Conservation (phyloP, 192 early-diverging fungal species). For the Backusella tuberculispora region DNA sequence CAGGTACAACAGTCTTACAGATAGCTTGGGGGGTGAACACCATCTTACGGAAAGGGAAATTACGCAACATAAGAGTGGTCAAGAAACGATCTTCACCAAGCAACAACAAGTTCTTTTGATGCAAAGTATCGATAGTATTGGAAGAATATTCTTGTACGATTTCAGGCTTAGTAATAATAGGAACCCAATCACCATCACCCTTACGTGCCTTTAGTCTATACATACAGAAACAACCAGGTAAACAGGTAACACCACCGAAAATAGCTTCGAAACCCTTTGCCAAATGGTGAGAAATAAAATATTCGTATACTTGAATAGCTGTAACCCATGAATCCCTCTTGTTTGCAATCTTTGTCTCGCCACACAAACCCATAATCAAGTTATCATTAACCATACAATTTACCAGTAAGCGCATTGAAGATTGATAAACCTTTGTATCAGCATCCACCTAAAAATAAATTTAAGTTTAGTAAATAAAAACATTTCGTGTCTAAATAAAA, state of each 20-base stretch:
- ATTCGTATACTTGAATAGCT: slow-evolving; percentile 98
- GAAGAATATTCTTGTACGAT: slow-evolving; percentile 85
- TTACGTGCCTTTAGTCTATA: slow-evolving; percentile 92
- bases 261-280: slow-evolving; percentile 93
- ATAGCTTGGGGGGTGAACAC: slow-evolving; percentile 84
- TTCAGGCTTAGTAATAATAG: slow-evolving; percentile 88
- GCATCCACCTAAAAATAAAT: slow-evolving; percentile 69
- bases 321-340: slow-evolving; percentile 90
- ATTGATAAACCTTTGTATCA: slow-evolving; percentile 84
- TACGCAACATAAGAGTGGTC: slow-evolving; percentile 86
- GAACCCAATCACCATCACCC: slow-evolving; percentile 76
- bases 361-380: slow-evolving; percentile 95
- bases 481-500: not conserved
- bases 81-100: slow-evolving; percentile 92
- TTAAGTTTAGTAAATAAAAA: not conserved
- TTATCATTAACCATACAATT: slow-evolving; percentile 91
- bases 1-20: slow-evolving; percentile 89
- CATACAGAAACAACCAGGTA: slow-evolving; percentile 98
- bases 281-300: slow-evolving; percentile 97
- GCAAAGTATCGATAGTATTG: slow-evolving; percentile 77
- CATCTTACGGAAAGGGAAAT: slow-evolving; percentile 87
- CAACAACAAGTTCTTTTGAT: slow-evolving; percentile 87
- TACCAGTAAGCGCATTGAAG: slow-evolving; percentile 80
- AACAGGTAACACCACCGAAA: slow-evolving; percentile 97
- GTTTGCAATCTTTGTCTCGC: slow-evolving; percentile 97